phyloP scores from a whole-genome alignment of 768 basidiomycete species.

The Calvatia gigantea region DNA sequence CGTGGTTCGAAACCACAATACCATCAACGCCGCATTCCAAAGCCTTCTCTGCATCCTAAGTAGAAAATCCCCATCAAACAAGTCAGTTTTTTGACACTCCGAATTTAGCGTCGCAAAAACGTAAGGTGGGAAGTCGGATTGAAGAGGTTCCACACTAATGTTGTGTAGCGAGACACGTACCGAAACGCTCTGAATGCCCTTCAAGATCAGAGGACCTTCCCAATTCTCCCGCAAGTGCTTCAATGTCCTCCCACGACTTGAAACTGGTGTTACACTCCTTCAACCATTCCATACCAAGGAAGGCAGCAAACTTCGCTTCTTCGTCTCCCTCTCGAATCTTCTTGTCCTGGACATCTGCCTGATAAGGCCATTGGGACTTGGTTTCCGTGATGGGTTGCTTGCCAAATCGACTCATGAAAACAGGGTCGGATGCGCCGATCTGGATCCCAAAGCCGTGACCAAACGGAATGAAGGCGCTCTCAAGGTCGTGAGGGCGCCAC shows the following conservation, averaged over 20 bases:
- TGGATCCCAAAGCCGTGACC: constrained; percentile 61
- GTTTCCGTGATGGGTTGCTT: constrained; percentile 38
- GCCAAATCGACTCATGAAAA: constrained; percentile 62
- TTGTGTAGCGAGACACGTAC: constrained; percentile 30
- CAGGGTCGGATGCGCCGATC: constrained; percentile 71
- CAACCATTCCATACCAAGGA: constrained; percentile 61
- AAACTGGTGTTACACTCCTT: constrained; percentile 57
- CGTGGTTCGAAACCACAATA: constrained; percentile 80
- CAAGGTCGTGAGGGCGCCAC: constrained; percentile 76
- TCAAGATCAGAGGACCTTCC: constrained; percentile 75
- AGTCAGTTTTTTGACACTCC: background rate
- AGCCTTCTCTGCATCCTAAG: constrained; percentile 65
- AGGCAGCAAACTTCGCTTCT: constrained; percentile 31
- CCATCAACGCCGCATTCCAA: constrained; percentile 64
- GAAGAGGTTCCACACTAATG: background rate
- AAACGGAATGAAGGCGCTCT: constrained; percentile 64
- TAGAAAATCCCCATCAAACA: background rate
- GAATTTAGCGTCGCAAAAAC: background rate
- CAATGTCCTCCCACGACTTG: constrained; percentile 69
- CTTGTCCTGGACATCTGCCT: constrained; percentile 42
- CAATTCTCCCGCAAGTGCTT: constrained; percentile 66
- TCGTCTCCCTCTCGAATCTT: constrained; percentile 44
- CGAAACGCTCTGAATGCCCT: constrained; percentile 68
- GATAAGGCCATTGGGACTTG: constrained; percentile 56
- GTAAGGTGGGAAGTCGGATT: background rate